These are phyloP conservation scores for Colletotrichum simmondsii DNA, from an alignment of 2,329 filamentous ascomycete genomes.

Conservation along the genomic window DNA sequence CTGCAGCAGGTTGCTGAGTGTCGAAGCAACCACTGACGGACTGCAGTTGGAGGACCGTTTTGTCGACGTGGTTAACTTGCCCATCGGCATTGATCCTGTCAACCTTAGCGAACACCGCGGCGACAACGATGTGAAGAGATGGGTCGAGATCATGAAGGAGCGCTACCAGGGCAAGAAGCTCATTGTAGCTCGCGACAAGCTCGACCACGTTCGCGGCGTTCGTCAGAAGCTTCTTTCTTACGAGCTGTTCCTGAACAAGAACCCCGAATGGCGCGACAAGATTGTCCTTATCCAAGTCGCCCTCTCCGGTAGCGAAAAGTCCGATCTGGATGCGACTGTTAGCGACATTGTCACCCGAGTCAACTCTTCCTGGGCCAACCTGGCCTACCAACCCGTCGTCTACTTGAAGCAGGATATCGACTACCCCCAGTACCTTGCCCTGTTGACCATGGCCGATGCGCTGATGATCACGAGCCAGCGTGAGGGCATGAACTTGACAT, in stretches of 20 bases:
- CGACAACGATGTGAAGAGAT: slow-evolving; percentile 78
- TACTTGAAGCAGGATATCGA: slow-evolving; percentile 96
- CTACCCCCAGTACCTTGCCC: slow-evolving; percentile 91
- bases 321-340: slow-evolving; percentile 86
- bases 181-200: slow-evolving; percentile 93
- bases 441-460: slow-evolving; percentile 89
- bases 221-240: slow-evolving; percentile 93
- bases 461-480: slow-evolving; percentile 95
- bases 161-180: slow-evolving; percentile 89
- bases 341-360: slow-evolving; percentile 95
- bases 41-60: slow-evolving; percentile 93
- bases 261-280: slow-evolving; percentile 88
- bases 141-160: slow-evolving; percentile 83
- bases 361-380: slow-evolving; percentile 89
- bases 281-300: slow-evolving; percentile 95
- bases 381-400: slow-evolving; percentile 91
- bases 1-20: slow-evolving; percentile 89
- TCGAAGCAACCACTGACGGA: slow-evolving; percentile 89
- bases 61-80: slow-evolving; percentile 84
- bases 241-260: slow-evolving; percentile 93
- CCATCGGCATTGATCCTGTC: slow-evolving; percentile 91
- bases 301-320: slow-evolving; percentile 88
- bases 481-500: slow-evolving; percentile 97
- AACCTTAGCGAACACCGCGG: slow-evolving; percentile 78
- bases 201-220: slow-evolving; percentile 92